phyloP scores from a whole-genome alignment of 2,329 filamentous ascomycete species.

The Hypoxylon sp. region DNA sequence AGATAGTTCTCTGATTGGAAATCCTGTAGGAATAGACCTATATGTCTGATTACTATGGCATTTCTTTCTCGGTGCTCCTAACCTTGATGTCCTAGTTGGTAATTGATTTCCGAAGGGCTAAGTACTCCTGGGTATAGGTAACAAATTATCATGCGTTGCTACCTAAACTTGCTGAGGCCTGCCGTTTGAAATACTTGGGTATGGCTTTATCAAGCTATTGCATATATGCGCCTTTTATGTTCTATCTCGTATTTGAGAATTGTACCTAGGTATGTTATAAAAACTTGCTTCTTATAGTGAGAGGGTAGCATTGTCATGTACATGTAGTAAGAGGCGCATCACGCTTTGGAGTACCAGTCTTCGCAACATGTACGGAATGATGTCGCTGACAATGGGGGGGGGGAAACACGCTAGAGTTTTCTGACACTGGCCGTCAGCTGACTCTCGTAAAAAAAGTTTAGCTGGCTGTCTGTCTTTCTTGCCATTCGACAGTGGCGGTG shows the following conservation, averaged over 20 bases:
- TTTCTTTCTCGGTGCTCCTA: slow-evolving; percentile 1
- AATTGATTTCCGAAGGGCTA: background rate
- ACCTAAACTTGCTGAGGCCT: background rate
- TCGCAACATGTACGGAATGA: background rate
- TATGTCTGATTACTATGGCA: background rate
- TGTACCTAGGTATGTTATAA: background rate
- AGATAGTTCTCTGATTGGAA: background rate
- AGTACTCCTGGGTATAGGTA: too few species aligned
- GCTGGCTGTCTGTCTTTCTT: background rate
- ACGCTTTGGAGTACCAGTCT: background rate
- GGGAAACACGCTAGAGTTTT: background rate
- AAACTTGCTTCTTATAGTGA: background rate
- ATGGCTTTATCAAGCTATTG: background rate
- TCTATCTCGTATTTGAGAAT: background rate
- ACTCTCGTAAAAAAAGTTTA: slow-evolving; percentile 10
- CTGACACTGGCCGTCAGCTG: slow-evolving; percentile 25
- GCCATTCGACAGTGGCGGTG: slow-evolving; percentile 21
- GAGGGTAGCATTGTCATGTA: slow-evolving; percentile 4
- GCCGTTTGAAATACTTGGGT: background rate
- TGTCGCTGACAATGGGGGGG: background rate
- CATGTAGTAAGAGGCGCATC: slow-evolving; percentile 8
- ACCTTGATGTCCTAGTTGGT: slow-evolving; percentile 17
- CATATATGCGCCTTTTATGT: background rate
- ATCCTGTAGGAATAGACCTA: background rate
- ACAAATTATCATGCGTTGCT: slow-evolving; percentile 14